Conservation (phyloP, 2,329 filamentous ascomycete species). For the Colletotrichum magnum region DNA sequence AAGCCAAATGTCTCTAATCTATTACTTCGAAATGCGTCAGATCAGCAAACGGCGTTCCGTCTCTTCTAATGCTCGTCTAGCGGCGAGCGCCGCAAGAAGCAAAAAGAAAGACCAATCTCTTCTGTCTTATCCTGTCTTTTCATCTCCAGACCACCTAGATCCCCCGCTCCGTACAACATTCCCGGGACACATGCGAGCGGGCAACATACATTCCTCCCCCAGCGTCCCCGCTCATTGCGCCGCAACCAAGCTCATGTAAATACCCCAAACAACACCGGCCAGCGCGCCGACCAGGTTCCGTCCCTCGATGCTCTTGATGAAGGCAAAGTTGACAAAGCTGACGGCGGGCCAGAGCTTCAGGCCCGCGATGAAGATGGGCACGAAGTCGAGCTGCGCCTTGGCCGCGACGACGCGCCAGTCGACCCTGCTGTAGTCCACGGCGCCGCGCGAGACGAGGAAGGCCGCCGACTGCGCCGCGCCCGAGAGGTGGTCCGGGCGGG, state of each 20-base stretch:
- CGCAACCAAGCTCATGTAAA: constrained; percentile 79
- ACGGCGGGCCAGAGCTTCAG: constrained; percentile 79
- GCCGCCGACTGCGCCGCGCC: constrained; percentile 51
- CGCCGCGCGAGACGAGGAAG: constrained; percentile 50
- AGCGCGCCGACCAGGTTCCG: constrained; percentile 79
- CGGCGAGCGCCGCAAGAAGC: neutral
- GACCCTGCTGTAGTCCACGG: constrained; percentile 61
- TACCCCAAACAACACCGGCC: constrained; percentile 80
- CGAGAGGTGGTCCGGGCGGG: constrained; percentile 48
- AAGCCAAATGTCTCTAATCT: constrained; percentile 1
- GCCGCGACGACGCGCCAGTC: constrained; percentile 60
- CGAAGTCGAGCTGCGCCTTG: constrained; percentile 69
- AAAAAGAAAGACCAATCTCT: neutral
- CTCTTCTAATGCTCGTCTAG: neutral
- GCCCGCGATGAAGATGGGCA: constrained; percentile 76
- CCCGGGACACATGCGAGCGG: neutral
- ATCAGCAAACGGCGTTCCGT: neutral
- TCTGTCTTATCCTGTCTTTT: neutral
- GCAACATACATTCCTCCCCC: neutral
- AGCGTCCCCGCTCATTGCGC: constrained; percentile 43
- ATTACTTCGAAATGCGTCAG: neutral
- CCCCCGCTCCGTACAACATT: neutral
- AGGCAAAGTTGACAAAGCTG: constrained; percentile 77
- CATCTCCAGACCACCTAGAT: neutral
- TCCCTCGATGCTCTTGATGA: constrained; percentile 78